A percentile compares a stretch with the other conserved stretches of the same genome.
Evolutionary conservation across 805 yeast species (phyloP).

Genomic region (Ogataea siamensis): DNA sequence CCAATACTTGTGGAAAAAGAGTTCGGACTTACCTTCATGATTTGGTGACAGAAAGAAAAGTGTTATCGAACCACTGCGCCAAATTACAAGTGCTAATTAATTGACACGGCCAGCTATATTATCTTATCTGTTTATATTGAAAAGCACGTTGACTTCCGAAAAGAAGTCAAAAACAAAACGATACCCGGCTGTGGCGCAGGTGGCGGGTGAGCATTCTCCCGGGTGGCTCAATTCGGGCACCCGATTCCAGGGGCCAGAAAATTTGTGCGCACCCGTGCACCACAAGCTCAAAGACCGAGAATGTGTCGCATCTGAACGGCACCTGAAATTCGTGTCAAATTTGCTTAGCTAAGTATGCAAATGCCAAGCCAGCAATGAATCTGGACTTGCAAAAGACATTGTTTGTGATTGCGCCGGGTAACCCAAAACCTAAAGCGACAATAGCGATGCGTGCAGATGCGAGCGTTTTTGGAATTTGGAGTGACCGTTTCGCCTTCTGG

Average conservation of each 20-base stretch:
- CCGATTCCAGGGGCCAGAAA: too few species aligned
- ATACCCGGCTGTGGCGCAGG: conserved; percentile 3
- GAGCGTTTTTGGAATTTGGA: not conserved
- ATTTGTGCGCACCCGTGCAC: too few species aligned
- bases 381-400: not conserved
- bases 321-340: not conserved
- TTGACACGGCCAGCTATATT: not conserved
- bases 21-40: conserved; percentile 18
- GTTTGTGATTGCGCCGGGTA: not conserved
- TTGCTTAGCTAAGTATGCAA: not conserved
- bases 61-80: not conserved
- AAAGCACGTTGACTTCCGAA: conserved; percentile 12
- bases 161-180: conserved; percentile 4
- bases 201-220: conserved; percentile 2
- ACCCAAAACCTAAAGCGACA: not conserved
- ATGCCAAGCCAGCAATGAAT: not conserved
- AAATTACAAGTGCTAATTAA: not conserved
- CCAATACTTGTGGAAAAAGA: not conserved
- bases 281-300: too few species aligned
- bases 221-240: conserved; percentile 1
- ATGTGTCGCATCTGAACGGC: too few species aligned
- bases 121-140: conserved; percentile 8
- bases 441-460: not conserved
- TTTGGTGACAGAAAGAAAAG: not conserved
- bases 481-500: not conserved